Evolutionary conservation across 2,329 filamentous ascomycete species (phyloP), one percentile per base, ranked within the genome.

Genomic region (Paraphaeosphaeria minitans): DNA sequence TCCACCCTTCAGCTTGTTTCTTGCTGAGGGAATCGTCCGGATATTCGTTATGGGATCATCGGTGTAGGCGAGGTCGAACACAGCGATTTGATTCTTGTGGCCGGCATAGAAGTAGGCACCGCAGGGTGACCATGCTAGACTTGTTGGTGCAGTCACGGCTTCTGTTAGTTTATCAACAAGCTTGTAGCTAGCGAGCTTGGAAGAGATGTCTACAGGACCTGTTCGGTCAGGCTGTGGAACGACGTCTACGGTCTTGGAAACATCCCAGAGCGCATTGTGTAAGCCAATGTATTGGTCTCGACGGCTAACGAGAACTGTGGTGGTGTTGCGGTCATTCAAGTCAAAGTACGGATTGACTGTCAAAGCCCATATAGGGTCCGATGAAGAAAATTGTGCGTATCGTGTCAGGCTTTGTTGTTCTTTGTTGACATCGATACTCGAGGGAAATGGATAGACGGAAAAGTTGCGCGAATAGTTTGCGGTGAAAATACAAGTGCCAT

Each of bases 401-500:
- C 81, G 76, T 14, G 67, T 66, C 13, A 88, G 69, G 5, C 58
- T 39, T 13, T 57, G 60, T 24, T 60, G 52, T 8, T 29, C 33
- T 4, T 53, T 19, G 22, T 63, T 47, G 0, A 55, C 49, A 29
- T 63, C 42, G 24, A 67, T 55, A 43, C 58, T 55, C 9, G 58
- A 56, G 27, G 61, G 42, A 49, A 74, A 58, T 19, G 65, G 60
- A 50, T 74, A 85, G 75, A 87, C 67, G 7, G 86, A 78, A 66
- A 83, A 86, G 0, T 81, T 82, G 64, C 82, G 78, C n/a, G 85
- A 77, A 57, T 76, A 80, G 57, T 79, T 83, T 42, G 81, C 81
- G 2, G 85, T 84, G 58, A 89, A 69, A 24, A 88, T 68, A 22
- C 80, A 82, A 1, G 83, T 86, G 7, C 86, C 86, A 69, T 88